Conservation (phyloP, 495 filamentous ascomycete species). For the Trichoderma asperelloides region DNA sequence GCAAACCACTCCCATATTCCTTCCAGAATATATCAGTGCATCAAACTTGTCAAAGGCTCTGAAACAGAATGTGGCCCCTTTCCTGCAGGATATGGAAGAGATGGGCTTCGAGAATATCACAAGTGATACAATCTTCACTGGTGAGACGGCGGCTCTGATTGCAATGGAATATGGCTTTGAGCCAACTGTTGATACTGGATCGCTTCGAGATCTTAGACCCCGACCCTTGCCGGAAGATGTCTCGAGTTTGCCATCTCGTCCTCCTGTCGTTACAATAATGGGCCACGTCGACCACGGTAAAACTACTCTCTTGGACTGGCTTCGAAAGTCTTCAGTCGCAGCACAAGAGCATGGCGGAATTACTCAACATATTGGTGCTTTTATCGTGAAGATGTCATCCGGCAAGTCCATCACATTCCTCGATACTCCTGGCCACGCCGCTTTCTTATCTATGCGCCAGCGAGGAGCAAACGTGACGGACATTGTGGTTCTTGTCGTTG, state of each 20-base stretch:
- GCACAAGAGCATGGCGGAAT: slow-evolving; percentile 93
- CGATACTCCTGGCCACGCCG: slow-evolving; percentile 93
- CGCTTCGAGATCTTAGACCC: slow-evolving; percentile 64
- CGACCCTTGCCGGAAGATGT: slow-evolving; percentile 62
- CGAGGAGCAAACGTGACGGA: slow-evolving; percentile 94
- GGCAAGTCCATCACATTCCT: slow-evolving; percentile 92
- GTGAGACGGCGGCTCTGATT: slow-evolving; percentile 83
- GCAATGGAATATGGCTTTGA: slow-evolving; percentile 91
- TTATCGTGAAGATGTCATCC: slow-evolving; percentile 76
- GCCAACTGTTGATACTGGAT: slow-evolving; percentile 64
- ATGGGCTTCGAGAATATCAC: slow-evolving; percentile 78
- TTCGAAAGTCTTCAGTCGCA: slow-evolving; percentile 86
- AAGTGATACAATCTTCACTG: slow-evolving; percentile 74
- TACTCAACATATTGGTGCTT: slow-evolving; percentile 99
- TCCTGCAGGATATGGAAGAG: slow-evolving; percentile 63
- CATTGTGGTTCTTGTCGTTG: slow-evolving; percentile 92
- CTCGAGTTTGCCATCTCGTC: slow-evolving; percentile 59
- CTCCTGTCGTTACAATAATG: slow-evolving; percentile 98
- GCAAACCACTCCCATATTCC: slow-evolving; percentile 46
- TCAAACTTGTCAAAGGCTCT: slow-evolving; percentile 73
- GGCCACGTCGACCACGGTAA: slow-evolving; percentile 99
- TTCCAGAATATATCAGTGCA: slow-evolving; percentile 88
- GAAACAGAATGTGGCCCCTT: slow-evolving; percentile 48
- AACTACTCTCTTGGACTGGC: slow-evolving; percentile 89
- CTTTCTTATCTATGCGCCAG: slow-evolving; percentile 91